phyloP scores from a whole-genome alignment of 139 green algal species.

The Dunaliella sp. region DNA sequence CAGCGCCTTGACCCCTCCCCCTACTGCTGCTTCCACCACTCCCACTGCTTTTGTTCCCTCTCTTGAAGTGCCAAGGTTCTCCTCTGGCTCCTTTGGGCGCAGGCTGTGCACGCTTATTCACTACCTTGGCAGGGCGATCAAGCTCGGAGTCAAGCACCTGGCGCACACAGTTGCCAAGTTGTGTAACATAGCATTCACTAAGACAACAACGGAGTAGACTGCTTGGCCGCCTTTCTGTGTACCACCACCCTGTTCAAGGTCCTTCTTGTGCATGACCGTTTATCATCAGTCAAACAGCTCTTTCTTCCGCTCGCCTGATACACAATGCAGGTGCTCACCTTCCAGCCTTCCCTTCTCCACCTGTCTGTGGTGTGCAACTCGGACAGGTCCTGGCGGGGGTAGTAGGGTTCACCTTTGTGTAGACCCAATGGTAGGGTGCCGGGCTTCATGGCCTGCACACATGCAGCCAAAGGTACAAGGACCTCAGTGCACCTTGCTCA shows the following conservation, averaged over 20 bases:
- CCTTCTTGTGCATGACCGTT: no score
- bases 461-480: no score
- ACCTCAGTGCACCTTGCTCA: no score
- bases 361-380: slow-evolving; percentile 71
- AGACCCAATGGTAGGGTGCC: slow-evolving; percentile 48
- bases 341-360: slow-evolving; percentile 61
- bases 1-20: neutral
- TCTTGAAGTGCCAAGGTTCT: neutral
- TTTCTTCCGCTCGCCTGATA: no score
- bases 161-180: no score
- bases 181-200: no score
- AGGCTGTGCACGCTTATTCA: slow-evolving; percentile 52
- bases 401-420: slow-evolving; percentile 76
- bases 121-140: slow-evolving; percentile 53
- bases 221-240: no score
- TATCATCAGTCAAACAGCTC: no score
- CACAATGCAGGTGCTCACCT: slow-evolving; percentile 40
- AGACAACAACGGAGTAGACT: no score
- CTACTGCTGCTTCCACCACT: slow-evolving; percentile 4
- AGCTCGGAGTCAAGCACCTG: slow-evolving; percentile 61
- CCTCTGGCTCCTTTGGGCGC: neutral
- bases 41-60: neutral
- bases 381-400: slow-evolving; percentile 44
- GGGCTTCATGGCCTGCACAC: slow-evolving; percentile 48
- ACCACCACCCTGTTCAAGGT: no score